phyloP scores from a whole-genome alignment of 129 eudicot species.

The Helichrysum umbraculigerum region DNA sequence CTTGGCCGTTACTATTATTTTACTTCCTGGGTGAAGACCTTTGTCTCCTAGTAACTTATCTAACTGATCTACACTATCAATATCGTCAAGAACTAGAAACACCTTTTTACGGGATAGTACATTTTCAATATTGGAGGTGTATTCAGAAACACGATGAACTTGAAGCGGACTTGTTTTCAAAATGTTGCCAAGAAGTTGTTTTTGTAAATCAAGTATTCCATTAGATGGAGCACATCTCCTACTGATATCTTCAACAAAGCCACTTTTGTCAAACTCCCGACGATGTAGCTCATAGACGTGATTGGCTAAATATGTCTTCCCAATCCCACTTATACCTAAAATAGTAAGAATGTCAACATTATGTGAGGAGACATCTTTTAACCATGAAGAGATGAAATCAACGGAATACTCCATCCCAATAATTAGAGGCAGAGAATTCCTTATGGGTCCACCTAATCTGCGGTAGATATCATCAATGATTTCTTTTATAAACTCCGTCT shows the following conservation, averaged over 20 bases:
- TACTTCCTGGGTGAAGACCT: not conserved
- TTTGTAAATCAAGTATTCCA: constrained; percentile 26
- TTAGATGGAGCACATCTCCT: not conserved
- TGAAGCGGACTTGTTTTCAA: not conserved
- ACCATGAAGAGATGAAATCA: constrained; percentile 18
- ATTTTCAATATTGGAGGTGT: constrained; percentile 17
- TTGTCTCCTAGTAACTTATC: not conserved
- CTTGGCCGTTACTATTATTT: not conserved
- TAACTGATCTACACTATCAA: not conserved
- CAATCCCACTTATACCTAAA: constrained; percentile 34
- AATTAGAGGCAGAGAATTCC: constrained; percentile 8
- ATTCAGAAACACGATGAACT: not conserved
- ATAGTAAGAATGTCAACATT: constrained; percentile 10
- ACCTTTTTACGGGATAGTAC: not conserved
- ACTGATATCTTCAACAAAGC: constrained; percentile 26
- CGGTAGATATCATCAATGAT: not conserved
- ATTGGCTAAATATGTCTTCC: constrained; percentile 33
- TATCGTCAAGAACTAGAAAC: not conserved
- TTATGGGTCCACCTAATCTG: not conserved
- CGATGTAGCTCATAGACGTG: not conserved
- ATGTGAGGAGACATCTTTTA: constrained; percentile 13
- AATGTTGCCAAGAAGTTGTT: constrained; percentile 28
- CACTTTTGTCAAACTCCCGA: constrained; percentile 11
- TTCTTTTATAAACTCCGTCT: not conserved
- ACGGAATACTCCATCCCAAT: constrained; percentile 24